Base-by-base conservation (phyloP, 345 rosid genomes). In the Excoecaria cochinchinensis region DNA sequence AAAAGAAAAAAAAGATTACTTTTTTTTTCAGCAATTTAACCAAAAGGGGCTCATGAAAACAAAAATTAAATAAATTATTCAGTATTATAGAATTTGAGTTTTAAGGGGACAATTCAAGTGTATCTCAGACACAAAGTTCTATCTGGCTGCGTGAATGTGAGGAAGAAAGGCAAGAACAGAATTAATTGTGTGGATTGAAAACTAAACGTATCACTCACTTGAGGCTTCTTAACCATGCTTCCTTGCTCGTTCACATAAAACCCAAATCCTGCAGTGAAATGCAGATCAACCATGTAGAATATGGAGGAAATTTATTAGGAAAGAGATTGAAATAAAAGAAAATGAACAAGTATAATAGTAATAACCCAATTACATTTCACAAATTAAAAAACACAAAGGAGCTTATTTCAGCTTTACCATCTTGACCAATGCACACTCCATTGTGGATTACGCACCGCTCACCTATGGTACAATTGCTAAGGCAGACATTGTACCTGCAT, bases 381-480 rank as follows among this genome's bases (percentile, higher is more conserved):
- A 58, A 58, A 58, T 31, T 21, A 56, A 59, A 71, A 61, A 67
- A 65, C 39, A 38, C 71, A 4, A 53, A 42, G 8, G 8, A 42
- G 46, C 46, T 42, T 42, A 42, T 42, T 42, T 42, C 46, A 42
- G 46, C 38, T 84, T 77, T 77, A 91, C 97, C 97, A 86, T 94
- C 96, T 84, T 94, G 97, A 83, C 98, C 98, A 14, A 94, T 81
- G 85, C 95, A 87, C 15, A 76, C 95, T 63, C 98, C 98, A 83
- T 82, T 85, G 79, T 92, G 92, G 50, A 92, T 78, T 25, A 80
- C 80, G 83, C 97, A 90, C 9, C 83, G 88, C 76, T 89, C 87
- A 13, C 97, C 97, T 51, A 94, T 71, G 65, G 55, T 74, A 80
- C 97, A 90, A 73, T 94, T 91, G 71, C 84, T 79, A 19, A 93